These are phyloP conservation scores for Neonectria coccinea DNA, from an alignment of 2,329 filamentous ascomycete genomes.

Conservation along the genomic window DNA sequence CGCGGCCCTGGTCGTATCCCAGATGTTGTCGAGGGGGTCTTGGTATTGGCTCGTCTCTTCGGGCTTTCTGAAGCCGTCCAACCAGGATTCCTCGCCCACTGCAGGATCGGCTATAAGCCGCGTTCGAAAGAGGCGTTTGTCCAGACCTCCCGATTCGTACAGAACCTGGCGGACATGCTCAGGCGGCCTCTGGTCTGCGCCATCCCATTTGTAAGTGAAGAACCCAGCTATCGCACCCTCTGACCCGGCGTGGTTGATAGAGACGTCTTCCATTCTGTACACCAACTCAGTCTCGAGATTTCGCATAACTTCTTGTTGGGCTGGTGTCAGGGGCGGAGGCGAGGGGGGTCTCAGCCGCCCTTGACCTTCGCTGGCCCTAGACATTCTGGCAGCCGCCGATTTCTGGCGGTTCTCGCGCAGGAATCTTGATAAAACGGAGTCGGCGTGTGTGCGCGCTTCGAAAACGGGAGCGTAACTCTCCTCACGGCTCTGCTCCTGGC, in stretches of 20 bases:
- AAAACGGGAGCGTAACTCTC: slow-evolving; percentile 6
- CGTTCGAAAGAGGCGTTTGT: slow-evolving; percentile 10
- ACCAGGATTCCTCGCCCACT: neutral
- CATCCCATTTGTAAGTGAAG: slow-evolving; percentile 34
- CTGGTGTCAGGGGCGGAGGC: slow-evolving; percentile 14
- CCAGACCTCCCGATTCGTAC: slow-evolving; percentile 20
- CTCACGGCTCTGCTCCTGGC: slow-evolving; percentile 15
- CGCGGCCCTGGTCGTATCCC: slow-evolving; percentile 22
- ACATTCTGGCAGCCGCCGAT: neutral
- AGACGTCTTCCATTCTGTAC: slow-evolving; percentile 25
- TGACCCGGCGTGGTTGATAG: slow-evolving; percentile 30
- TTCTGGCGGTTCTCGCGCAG: slow-evolving; percentile 14
- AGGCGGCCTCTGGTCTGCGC: slow-evolving; percentile 28
- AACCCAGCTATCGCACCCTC: slow-evolving; percentile 37
- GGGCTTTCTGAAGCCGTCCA: slow-evolving; percentile 10
- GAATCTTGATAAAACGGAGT: neutral
- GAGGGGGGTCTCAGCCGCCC: neutral
- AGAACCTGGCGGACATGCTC: slow-evolving; percentile 31
- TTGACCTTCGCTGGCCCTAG: neutral
- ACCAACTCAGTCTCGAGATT: slow-evolving; percentile 24
- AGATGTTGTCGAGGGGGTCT: slow-evolving; percentile 13
- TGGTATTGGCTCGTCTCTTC: slow-evolving; percentile 11
- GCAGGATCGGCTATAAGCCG: slow-evolving; percentile 1
- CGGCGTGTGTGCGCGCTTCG: neutral
- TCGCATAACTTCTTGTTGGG: slow-evolving; percentile 20